Evolutionary conservation across 192 early-diverging fungal species (phyloP).

Genomic region (Gigaspora rosea): DNA sequence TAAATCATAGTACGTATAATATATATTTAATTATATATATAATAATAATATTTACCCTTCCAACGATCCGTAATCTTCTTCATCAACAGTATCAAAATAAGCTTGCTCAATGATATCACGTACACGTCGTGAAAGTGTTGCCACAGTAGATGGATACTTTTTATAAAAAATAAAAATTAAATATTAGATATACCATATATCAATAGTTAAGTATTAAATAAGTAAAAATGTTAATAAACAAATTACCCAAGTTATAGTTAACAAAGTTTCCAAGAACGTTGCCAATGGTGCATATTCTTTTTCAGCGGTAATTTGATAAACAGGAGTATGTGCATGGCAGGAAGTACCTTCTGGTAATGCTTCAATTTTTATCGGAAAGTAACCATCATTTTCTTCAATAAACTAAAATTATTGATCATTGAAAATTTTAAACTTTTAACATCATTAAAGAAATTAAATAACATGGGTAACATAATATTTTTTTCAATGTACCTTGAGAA

Average conservation of each 20-base stretch:
- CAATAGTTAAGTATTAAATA: too few relatives aligned
- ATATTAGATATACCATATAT: too few relatives aligned
- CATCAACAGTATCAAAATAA: slow-evolving; percentile 71
- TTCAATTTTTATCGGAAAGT: slow-evolving; percentile 83
- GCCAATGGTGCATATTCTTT: slow-evolving; percentile 73
- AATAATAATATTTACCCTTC: slow-evolving; percentile 41
- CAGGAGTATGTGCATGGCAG: slow-evolving; percentile 76
- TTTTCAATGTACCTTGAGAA: slow-evolving; percentile 55
- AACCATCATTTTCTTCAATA: slow-evolving; percentile 76
- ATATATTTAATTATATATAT: not conserved
- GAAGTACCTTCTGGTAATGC: slow-evolving; percentile 81
- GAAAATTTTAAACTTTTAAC: too few relatives aligned
- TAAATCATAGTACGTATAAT: not conserved
- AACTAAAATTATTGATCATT: too few relatives aligned
- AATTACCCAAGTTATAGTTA: slow-evolving; percentile 80
- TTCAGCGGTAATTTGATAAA: slow-evolving; percentile 79
- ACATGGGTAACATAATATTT: not conserved
- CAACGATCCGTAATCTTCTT: slow-evolving; percentile 52
- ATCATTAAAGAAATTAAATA: not conserved
- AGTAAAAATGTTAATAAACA: not conserved
- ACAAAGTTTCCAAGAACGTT: slow-evolving; percentile 81
- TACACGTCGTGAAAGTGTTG: slow-evolving; percentile 74
- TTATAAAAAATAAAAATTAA: not conserved
- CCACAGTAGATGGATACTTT: slow-evolving; percentile 84
- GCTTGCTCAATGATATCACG: slow-evolving; percentile 59